These are phyloP conservation scores for Ricinus communis DNA, from an alignment of 345 rosid genomes.

Conservation along the genomic window DNA sequence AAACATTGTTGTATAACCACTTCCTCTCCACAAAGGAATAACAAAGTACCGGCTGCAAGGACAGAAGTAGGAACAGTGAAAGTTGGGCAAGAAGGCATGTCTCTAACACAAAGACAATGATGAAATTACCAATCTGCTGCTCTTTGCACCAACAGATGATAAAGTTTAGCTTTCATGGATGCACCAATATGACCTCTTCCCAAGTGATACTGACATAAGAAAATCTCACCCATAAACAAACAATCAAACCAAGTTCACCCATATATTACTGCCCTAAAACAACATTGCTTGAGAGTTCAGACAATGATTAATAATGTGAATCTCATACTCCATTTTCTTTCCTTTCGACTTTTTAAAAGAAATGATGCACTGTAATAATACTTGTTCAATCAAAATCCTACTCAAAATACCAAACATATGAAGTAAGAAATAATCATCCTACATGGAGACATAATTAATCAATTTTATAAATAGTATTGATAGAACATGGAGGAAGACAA, in stretches of 20 bases:
- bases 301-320: not conserved
- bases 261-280: not conserved
- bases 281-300: not conserved
- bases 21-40: conserved; percentile 86
- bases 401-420: not conserved
- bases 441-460: too few species aligned
- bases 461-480: too few species aligned
- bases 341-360: not conserved
- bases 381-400: not conserved
- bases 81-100: not conserved
- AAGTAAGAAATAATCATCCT: not conserved
- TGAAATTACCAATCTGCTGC: conserved; percentile 68
- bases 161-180: conserved; percentile 70
- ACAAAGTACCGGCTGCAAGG: conserved; percentile 81
- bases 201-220: conserved; percentile 62
- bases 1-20: conserved; percentile 87
- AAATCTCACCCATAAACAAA: conserved; percentile 14
- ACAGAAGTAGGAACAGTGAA: conserved; percentile 1
- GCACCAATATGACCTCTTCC: conserved; percentile 88
- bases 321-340: not conserved
- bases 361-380: not conserved
- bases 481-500: too few species aligned
- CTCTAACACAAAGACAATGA: conserved; percentile 16
- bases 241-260: conserved; percentile 2
- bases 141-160: conserved; percentile 73